Evolutionary conservation across 1,284 basidiomycete genomes (phyloP), one percentile per base, ranked within the genome.

Genomic region (Cystobasidium slooffiae): DNA sequence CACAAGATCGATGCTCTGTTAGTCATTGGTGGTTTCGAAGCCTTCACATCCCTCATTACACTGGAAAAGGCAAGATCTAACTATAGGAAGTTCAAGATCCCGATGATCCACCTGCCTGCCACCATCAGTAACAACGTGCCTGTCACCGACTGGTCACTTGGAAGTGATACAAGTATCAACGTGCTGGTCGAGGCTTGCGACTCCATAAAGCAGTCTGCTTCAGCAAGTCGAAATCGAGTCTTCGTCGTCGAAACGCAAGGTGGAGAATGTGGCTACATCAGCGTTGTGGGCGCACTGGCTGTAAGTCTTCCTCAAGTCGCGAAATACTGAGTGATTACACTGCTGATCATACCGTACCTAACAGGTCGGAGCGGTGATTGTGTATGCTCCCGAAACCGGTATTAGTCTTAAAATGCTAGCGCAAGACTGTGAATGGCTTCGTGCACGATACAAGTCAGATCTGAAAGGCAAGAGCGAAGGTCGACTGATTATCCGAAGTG

Each of bases 201-300:
- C 83, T 90, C 94, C 43, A 97, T 99, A 84, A 97, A 95, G 85
- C 97, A 99, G 86, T 94, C 92, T 80, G 96, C 97, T 6, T 92
- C 91, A 65, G 96, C 96, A 6, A 95, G 92, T 79, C 85, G 96
- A 77, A 96, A 98, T 83, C 86, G 96, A 61, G 95, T 97, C 69
- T 99, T 99, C 82, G 91, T 99, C 1, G 93, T 99, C 37, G 95
- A 99, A 84, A 97, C 95, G 0, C 97, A 99, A 83, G 96, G 97
- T 70, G 96, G 96, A 46, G 90, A 90, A 8, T 97, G 93, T 82
- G 96, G 97, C 10, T 98, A 97, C 83, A 89, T 99, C 76, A 94
- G 95, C 7, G 91, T 94, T 1, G 88, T 98, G 86, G 97, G 96
- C 72, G 96, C 93, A 1, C 85, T 99, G 77, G 96, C 97, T 56